These are phyloP conservation scores for Hondaea fermentalgiana DNA, from an alignment of 108 stramenopile genomes.

Conservation along the genomic window DNA sequence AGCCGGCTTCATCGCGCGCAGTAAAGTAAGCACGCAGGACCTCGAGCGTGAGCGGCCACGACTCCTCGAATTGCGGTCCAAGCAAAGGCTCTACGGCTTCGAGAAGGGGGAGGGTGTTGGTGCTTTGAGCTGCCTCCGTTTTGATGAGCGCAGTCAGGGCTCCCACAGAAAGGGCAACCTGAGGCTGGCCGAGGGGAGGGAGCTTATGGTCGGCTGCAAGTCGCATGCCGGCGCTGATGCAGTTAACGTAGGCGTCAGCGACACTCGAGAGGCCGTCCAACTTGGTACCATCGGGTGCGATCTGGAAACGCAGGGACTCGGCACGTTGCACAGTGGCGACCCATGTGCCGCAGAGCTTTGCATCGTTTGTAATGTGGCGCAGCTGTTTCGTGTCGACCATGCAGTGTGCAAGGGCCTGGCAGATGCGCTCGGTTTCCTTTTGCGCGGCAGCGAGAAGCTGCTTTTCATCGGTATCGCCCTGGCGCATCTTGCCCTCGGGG, in stretches of 20 bases:
- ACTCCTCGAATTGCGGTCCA: neutral
- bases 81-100: neutral
- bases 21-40: neutral
- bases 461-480: neutral
- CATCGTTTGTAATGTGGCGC: neutral
- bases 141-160: neutral
- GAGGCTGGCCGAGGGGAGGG: neutral
- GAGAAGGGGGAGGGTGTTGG: neutral
- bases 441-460: neutral
- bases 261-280: neutral
- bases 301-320: neutral
- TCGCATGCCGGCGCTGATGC: neutral
- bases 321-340: neutral
- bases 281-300: neutral
- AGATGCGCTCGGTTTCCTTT: neutral
- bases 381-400: neutral
- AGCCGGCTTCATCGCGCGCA: neutral
- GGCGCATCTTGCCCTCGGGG: neutral
- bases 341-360: neutral
- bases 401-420: neutral
- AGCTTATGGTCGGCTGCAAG: neutral
- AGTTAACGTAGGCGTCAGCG: neutral
- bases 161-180: neutral
- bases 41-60: neutral
- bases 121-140: neutral